Evolutionary conservation across 2,329 filamentous ascomycete species (phyloP).

Genomic region (Cladosporium oxysporum): DNA sequence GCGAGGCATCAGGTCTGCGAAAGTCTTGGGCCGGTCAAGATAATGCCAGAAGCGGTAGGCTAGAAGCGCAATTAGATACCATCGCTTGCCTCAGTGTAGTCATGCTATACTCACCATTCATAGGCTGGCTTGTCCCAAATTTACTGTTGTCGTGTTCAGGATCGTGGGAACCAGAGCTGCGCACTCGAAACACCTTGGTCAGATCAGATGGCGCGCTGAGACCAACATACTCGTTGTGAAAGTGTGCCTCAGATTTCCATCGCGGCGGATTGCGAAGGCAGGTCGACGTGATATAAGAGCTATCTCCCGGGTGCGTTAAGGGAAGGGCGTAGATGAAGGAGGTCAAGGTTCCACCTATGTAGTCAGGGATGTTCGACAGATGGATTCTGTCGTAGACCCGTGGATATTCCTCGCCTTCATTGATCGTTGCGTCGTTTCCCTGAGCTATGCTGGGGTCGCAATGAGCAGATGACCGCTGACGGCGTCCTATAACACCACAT

Average conservation of each 20-base stretch:
- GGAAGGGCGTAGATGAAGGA: slow-evolving; percentile 14
- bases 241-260: background rate
- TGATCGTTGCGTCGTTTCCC: background rate
- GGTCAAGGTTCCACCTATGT: slow-evolving; percentile 11
- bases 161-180: background rate
- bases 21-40: background rate
- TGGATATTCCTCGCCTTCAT: background rate
- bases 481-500: slow-evolving; percentile 4
- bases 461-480: background rate
- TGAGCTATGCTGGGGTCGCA: background rate
- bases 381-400: slow-evolving; percentile 12
- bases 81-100: background rate
- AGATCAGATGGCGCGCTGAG: background rate
- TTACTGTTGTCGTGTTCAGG: background rate
- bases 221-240: slow-evolving; percentile 14
- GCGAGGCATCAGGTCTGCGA: slow-evolving; percentile 13
- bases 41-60: background rate
- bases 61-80: background rate
- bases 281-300: slow-evolving; percentile 17
- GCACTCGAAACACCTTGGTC: background rate
- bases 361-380: slow-evolving; percentile 19
- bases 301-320: background rate
- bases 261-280: slow-evolving; percentile 19
- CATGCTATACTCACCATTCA: background rate
- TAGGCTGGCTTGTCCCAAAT: background rate